Conservation (phyloP, 2,329 filamentous ascomycete species). For the Pestalotiopsis sp. region DNA sequence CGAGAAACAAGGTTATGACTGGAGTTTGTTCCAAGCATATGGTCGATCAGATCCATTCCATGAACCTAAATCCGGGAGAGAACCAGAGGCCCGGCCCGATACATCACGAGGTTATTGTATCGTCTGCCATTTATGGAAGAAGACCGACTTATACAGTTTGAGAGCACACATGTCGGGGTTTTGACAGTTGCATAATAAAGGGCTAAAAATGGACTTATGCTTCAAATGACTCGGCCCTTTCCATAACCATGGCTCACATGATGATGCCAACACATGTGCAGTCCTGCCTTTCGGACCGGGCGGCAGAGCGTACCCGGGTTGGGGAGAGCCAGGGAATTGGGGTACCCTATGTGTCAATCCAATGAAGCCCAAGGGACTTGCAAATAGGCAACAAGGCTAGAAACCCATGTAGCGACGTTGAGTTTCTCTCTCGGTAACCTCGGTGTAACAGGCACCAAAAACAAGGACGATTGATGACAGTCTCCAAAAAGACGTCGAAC, state of each 20-base stretch:
- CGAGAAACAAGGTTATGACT: neutral
- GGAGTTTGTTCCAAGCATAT: neutral
- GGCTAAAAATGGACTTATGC: neutral
- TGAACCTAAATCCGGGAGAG: neutral
- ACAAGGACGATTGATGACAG: neutral
- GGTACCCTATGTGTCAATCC: neutral
- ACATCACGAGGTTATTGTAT: neutral
- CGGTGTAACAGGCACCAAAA: conserved; percentile 1
- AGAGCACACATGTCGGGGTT: neutral
- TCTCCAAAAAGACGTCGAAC: neutral
- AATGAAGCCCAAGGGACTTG: neutral
- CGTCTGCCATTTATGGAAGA: neutral
- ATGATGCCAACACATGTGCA: neutral
- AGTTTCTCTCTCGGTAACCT: neutral
- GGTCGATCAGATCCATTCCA: neutral
- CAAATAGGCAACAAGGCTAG: neutral
- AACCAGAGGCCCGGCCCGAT: neutral
- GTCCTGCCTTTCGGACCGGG: neutral
- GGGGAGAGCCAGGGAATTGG: neutral
- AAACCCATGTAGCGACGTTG: neutral
- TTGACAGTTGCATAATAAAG: neutral
- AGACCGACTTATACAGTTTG: neutral
- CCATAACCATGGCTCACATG: neutral
- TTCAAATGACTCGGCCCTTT: neutral
- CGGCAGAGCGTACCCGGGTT: neutral